These are phyloP conservation scores for Sporothrix inflata DNA, from an alignment of 2,329 filamentous ascomycete species.

Conservation along the genomic window DNA sequence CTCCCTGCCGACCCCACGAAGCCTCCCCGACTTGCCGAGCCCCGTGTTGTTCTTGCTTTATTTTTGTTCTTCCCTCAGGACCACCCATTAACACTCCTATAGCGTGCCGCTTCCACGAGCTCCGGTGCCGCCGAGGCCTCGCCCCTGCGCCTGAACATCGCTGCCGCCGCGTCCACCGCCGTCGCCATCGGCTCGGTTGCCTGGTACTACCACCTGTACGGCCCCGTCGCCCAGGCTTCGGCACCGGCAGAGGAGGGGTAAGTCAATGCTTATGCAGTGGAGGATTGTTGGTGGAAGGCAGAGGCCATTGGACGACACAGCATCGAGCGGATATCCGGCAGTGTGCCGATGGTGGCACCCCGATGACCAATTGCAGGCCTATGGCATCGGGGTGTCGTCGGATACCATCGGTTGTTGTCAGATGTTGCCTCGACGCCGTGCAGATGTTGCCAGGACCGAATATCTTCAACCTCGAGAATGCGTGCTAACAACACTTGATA, in stretches of 20 bases:
- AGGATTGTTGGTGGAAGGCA: neutral
- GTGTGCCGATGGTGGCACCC: neutral
- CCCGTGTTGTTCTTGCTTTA: neutral
- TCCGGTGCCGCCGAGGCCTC: constrained; percentile 71
- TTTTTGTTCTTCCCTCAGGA: neutral
- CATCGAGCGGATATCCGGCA: neutral
- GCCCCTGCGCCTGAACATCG: constrained; percentile 80
- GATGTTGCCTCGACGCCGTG: neutral
- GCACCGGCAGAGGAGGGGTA: constrained; percentile 98
- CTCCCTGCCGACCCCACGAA: constrained; percentile 1
- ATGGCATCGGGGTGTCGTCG: neutral
- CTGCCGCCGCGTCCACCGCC: constrained; percentile 83
- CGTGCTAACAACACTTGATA: constrained; percentile 44
- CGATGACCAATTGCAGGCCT: neutral
- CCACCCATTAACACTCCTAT: constrained; percentile 24
- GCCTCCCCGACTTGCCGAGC: neutral
- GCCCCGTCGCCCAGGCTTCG: constrained; percentile 82
- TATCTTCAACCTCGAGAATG: neutral
- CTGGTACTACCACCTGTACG: constrained; percentile 98
- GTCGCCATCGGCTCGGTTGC: constrained; percentile 86
- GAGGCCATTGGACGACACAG: neutral
- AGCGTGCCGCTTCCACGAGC: constrained; percentile 73
- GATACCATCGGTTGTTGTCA: constrained; percentile 39
- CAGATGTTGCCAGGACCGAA: neutral
- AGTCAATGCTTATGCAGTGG: constrained; percentile 49